Base-by-base conservation (phyloP, 1,284 basidiomycete species). In the Chiua sp. region DNA sequence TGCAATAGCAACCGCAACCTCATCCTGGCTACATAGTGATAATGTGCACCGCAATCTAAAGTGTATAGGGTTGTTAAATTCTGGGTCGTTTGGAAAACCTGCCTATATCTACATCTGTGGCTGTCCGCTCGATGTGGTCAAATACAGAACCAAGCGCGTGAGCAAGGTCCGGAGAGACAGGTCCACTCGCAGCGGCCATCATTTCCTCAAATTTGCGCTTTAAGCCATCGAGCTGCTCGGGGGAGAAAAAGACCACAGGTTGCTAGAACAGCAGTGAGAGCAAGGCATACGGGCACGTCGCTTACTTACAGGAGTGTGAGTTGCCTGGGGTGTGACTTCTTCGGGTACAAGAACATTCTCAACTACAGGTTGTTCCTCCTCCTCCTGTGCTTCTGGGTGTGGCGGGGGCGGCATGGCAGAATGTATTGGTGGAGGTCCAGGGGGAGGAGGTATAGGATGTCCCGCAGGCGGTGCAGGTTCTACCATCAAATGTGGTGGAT, bases 131-230 rank as follows among this genome's bases (percentile, higher is more conserved):
- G 57, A 72, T 74, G 35, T 72, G 71, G 52, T 75, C 71, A 33
- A 72, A 75, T 18, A 72, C 73, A n/a, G 73, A 65, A n/a, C 72
- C 73, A 13, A 72, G 62, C 7, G 68, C 69, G 22, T 68, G 72
- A 13, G 71, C 71, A 22, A 75, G 63, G 1, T 74, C 70, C 10
- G 72, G 71, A 22, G 72, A 42, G 4, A 75, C 71, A 2, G 71
- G 72, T 3, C 71, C 73, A 35, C 62, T 70, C 28, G 71, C 71
- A 12, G 68, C 71, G 7, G 26, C 44, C 69, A 72, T 74, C 71
- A 72, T 72, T 22, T 71, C 60, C 0, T 75, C 73, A 13, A 72
- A 72, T 47, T 70, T 73, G 37, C 69, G 69, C 51, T 70, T 75
- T 30, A 72, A 50, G 42, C 71, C 72, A 4, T 65, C 62, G 12